These are phyloP conservation scores for Dalechampia spathulata DNA, from an alignment of 441 rosid genomes.

Conservation along the genomic window DNA sequence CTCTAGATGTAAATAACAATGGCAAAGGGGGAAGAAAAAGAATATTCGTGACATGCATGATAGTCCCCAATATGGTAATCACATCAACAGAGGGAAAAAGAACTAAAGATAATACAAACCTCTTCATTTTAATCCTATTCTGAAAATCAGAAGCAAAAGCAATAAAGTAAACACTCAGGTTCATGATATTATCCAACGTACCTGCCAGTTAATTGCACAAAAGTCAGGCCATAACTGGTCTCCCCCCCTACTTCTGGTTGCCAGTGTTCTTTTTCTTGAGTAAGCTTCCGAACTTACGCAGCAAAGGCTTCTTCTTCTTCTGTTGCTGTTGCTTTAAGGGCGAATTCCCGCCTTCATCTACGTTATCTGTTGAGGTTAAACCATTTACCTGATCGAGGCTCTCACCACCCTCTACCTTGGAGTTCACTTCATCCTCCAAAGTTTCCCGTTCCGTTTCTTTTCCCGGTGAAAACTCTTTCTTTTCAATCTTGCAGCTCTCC, in stretches of 20 bases:
- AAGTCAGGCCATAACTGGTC: constrained; percentile 18
- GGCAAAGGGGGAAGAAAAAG: constrained; percentile 14
- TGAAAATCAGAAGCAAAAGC: constrained; percentile 25
- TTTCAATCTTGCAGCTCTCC: constrained; percentile 95
- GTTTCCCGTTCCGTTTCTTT: constrained; percentile 64
- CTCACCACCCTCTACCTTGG: constrained; percentile 51
- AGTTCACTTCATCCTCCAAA: constrained; percentile 54
- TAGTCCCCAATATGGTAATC: constrained; percentile 23
- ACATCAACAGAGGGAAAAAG: constrained; percentile 20
- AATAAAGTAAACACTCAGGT: constrained; percentile 31
- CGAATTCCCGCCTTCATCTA: constrained; percentile 41
- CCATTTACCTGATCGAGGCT: constrained; percentile 54
- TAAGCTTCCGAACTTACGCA: constrained; percentile 69
- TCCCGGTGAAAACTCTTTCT: constrained; percentile 78
- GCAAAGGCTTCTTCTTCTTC: constrained; percentile 89
- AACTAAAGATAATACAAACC: constrained; percentile 37
- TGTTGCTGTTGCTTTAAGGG: constrained; percentile 59
- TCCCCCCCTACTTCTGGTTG: constrained; percentile 46
- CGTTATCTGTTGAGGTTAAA: constrained; percentile 39
- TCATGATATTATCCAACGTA: constrained; percentile 25
- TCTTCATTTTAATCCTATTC: constrained; percentile 33
- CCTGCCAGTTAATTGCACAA: constrained; percentile 25
- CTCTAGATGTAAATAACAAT: constrained; percentile 22
- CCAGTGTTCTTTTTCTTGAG: constrained; percentile 70
- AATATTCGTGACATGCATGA: constrained; percentile 35